Evolutionary conservation across 805 yeast species (phyloP), one percentile per base, ranked within the genome.

Genomic region (Candida montana): DNA sequence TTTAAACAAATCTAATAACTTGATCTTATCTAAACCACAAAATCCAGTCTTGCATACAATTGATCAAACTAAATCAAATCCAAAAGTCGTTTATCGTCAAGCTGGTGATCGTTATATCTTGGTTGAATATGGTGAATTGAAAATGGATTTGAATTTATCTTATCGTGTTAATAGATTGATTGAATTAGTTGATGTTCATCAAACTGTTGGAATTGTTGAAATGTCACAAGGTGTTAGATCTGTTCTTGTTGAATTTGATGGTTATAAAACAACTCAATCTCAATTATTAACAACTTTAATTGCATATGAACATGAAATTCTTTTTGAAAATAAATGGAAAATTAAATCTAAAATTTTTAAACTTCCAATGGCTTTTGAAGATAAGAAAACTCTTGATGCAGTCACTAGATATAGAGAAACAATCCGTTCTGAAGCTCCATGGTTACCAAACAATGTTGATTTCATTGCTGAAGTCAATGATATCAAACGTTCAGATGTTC

Each of bases 171-270:
- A 87, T 63, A 78, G 82, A 55, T 74, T 91, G 60, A 84, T 84
- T 41, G 84, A 82, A 49, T 71, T 78, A 72, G 95, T 87, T 32
- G 66, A 69, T 35, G 68, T 69, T 20, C 74, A 79, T 50, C 69
- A 77, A 45, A 82, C 95, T 23, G 62, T 67, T 40, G 98, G 97
- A 42, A 82, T 91, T 45, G 77, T 87, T 44, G 98, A 93, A 64
- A 87, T 93, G 96, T 88, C 96, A 2, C 95, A 86, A 52, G 98
- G 98, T 68, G 98, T 93, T 26, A 75, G 98, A 58, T 90, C 98
- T 5, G 96, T 93, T 26, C 73, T 91, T 59, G 76, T 91, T 58
- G 96, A 91, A 63, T 93, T 68, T 60, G 81, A 87, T 59, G 86
- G 83, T 35, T 56, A 64, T 31, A 62, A 69, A 37, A 72, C 84